These are phyloP conservation scores for Colletotrichum gigasporum DNA, from an alignment of 2,329 filamentous ascomycete genomes.

Conservation along the genomic window DNA sequence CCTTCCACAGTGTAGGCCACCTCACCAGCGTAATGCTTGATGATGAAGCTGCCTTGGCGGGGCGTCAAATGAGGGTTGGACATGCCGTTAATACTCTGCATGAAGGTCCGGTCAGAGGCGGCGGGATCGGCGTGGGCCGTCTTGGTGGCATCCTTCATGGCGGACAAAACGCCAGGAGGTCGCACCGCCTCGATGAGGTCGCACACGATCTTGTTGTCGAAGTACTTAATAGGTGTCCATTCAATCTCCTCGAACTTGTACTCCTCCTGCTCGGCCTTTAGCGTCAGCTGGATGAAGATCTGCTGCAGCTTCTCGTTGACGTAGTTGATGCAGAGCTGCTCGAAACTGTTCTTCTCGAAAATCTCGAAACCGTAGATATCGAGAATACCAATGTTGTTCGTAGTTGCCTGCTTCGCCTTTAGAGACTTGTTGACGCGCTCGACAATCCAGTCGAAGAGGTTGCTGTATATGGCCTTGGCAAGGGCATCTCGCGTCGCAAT, in stretches of 20 bases:
- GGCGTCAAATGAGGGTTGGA: constrained; percentile 91
- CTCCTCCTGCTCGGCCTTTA: constrained; percentile 97
- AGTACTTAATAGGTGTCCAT: constrained; percentile 99
- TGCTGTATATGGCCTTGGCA: constrained; percentile 95
- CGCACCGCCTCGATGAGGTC: constrained; percentile 93
- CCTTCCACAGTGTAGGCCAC: constrained; percentile 94
- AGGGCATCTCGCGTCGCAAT: constrained; percentile 88
- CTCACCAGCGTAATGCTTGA: constrained; percentile 99
- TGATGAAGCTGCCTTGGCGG: constrained; percentile 94
- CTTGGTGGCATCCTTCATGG: constrained; percentile 96
- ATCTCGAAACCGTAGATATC: constrained; percentile 99
- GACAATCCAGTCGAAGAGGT: constrained; percentile 99
- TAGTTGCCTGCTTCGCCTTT: constrained; percentile 77
- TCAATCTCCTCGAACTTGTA: constrained; percentile 96
- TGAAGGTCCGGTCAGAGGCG: constrained; percentile 95
- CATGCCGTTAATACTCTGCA: constrained; percentile 90
- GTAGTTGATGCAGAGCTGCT: constrained; percentile 99
- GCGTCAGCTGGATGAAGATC: constrained; percentile 96
- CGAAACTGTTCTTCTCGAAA: constrained; percentile 98
- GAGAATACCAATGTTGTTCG: constrained; percentile 92
- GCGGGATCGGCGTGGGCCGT: constrained; percentile 97
- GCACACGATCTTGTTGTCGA: constrained; percentile 99
- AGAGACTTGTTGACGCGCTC: constrained; percentile 89
- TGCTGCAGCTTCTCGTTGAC: constrained; percentile 99
- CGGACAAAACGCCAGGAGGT: constrained; percentile 92